Evolutionary conservation across 306 rosid genomes (phyloP), one percentile per base, ranked within the genome.

Genomic region (Carpinus viminea): DNA sequence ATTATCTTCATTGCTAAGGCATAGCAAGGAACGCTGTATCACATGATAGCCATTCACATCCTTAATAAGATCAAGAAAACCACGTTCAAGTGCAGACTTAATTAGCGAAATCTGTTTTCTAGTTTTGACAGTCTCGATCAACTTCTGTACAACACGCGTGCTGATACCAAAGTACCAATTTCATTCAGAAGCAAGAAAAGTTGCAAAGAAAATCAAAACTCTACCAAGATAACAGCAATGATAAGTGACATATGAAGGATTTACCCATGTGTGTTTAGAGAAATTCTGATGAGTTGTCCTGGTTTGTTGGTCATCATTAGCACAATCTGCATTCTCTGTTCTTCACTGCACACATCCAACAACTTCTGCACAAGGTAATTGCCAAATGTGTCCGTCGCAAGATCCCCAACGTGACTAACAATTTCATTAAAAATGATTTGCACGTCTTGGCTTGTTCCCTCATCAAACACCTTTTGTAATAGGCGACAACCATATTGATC

Each of bases 351-450:
- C 21, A 80, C 83, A 13, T 85, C 93, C 78, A 93, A 78, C 73
- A 93, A 74, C 85, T 91, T 93, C 84, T 93, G 98, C 76, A 93
- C 90, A 45, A 93, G 92, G 81, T 91, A 93, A 84, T 93, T 93
- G 10, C 94, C 98, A 59, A 89, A 93, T 18, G 94, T 91, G 70
- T 93, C 85, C 66, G 72, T 75, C 87, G 86, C 89, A 31, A 93
- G 96, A 38, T 93, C 96, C 41, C 81, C 86, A 54, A 87, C 88
- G 79, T 86, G 87, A 36, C 73, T 76, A 47, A 89, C 78, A 48
- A 93, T 82, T 48, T 87, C 88, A 20, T 78, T 73, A 70, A 89
- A 91, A 36, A 93, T 84, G 73, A 81, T 52, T 53, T 87, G 74
- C 65, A 87, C 81, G 57, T 88, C 89, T 75, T 87, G 76, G 62